A percentile compares a stretch with the other conserved stretches of the same genome.
Conservation (phyloP, 352 stramenopile species). For the Nothophytophthora sp. region DNA sequence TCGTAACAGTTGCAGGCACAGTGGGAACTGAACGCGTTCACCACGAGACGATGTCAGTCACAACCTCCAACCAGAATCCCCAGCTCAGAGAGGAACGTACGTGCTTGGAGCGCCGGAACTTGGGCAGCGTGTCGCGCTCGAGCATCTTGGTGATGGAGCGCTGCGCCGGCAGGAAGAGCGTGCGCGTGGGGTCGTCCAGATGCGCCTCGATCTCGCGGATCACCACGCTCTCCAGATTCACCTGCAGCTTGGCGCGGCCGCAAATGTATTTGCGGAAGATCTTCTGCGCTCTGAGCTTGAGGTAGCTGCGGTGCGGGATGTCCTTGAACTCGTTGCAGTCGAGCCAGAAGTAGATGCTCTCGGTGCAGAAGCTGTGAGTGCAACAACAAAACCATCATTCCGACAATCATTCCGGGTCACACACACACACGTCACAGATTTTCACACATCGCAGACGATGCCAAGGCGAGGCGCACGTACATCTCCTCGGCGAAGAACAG, state of each 20-base stretch:
- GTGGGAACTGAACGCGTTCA: conserved; percentile 27
- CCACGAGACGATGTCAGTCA: background rate
- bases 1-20: conserved; percentile 39
- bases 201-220: conserved; percentile 58
- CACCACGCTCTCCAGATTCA: conserved; percentile 64
- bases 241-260: conserved; percentile 59
- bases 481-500: conserved; percentile 81
- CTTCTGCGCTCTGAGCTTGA: conserved; percentile 77
- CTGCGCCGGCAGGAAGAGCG: conserved; percentile 59
- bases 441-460: background rate
- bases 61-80: too few relatives aligned
- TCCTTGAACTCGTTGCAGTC: conserved; percentile 85
- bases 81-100: too few relatives aligned
- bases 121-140: conserved; percentile 70
- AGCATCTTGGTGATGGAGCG: conserved; percentile 78
- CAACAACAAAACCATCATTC: too few relatives aligned
- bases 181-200: conserved; percentile 58
- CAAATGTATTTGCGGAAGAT: conserved; percentile 84
- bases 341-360: conserved; percentile 86
- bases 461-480: conserved; percentile 43
- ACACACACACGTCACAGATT: background rate
- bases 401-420: conserved; percentile 1
- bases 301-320: conserved; percentile 71
- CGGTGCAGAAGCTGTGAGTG: conserved; percentile 78
- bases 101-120: conserved; percentile 73